A percentile compares a stretch with the other conserved stretches of the same genome.
Conservation (phyloP, 805 yeast species). For the Saccharomycopsis fermentans region DNA sequence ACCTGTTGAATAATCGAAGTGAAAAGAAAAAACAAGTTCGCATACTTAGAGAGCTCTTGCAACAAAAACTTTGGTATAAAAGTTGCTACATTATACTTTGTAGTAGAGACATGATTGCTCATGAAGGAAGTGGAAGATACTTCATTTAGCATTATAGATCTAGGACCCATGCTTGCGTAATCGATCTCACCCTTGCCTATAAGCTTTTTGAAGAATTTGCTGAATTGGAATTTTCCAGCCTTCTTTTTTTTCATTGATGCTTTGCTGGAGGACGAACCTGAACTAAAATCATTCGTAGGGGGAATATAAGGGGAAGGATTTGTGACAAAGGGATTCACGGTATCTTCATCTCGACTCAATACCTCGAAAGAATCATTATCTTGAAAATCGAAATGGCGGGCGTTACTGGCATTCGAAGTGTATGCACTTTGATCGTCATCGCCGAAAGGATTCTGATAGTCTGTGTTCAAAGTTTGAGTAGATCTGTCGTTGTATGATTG, state of each 20-base stretch:
- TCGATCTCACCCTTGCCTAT: conserved; percentile 31
- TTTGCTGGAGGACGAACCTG: background rate
- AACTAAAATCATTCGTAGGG: background rate
- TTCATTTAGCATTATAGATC: conserved; percentile 16
- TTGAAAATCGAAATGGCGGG: background rate
- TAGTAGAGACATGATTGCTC: conserved; percentile 86
- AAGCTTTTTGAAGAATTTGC: conserved; percentile 26
- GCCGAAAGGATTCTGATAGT: conserved; percentile 10
- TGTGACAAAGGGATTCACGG: conserved; percentile 14
- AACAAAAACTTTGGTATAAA: conserved; percentile 89
- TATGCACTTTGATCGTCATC: background rate
- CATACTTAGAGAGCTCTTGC: conserved; percentile 95
- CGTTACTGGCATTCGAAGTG: background rate
- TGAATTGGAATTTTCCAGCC: conserved; percentile 29
- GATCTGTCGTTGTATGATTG: background rate
- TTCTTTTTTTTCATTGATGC: conserved; percentile 25
- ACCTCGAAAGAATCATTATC: conserved; percentile 12
- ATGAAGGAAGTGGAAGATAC: conserved; percentile 39
- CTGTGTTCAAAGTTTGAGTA: conserved; percentile 1
- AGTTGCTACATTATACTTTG: conserved; percentile 89
- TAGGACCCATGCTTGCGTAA: conserved; percentile 47
- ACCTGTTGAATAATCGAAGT: conserved; percentile 95
- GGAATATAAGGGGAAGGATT: background rate
- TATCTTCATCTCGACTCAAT: conserved; percentile 12
- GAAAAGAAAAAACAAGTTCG: conserved; percentile 85